Percentiles rank a stretch among this genome's conserved stretches.
phyloP scores from a whole-genome alignment of 1,139 yeast genomes.

The Saccharomyces hybrid region DNA sequence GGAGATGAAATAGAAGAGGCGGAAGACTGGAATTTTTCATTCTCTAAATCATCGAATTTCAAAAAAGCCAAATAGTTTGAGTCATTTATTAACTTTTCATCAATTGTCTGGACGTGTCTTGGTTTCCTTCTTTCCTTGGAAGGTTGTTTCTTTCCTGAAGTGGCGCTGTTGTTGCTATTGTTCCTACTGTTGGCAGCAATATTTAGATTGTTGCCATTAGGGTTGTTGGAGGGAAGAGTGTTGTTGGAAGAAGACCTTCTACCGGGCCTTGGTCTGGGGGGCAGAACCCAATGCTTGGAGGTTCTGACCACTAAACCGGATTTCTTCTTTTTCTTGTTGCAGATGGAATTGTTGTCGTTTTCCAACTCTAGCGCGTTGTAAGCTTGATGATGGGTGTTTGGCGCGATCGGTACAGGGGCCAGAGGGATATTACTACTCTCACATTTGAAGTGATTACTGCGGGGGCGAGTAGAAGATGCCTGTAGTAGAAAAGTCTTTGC shows the following conservation, averaged over 20 bases:
- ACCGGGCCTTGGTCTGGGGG: conserved; percentile 50
- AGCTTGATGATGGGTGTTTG: conserved; percentile 1
- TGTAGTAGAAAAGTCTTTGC: not conserved
- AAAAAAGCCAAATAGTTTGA: conserved; percentile 19
- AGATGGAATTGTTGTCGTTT: not conserved
- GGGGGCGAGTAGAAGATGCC: not conserved
- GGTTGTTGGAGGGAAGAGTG: not conserved
- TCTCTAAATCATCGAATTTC: conserved; percentile 28
- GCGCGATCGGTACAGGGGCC: conserved; percentile 6
- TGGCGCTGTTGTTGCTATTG: not conserved
- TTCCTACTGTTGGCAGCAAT: not conserved
- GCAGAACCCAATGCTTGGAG: conserved; percentile 31
- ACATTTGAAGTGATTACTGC: not conserved
- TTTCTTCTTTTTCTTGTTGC: not conserved
- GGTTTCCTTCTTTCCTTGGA: conserved; percentile 1
- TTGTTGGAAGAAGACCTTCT: conserved; percentile 24
- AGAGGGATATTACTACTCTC: not conserved
- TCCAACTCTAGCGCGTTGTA: not conserved
- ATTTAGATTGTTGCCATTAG: not conserved
- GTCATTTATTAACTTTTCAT: not conserved
- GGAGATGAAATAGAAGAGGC: not conserved
- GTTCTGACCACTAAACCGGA: conserved; percentile 21
- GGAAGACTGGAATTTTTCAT: conserved; percentile 4
- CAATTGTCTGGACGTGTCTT: not conserved
- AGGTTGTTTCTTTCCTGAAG: not conserved